Conservation (phyloP, 1,284 basidiomycete genomes). For the Cryptococcus floricola region DNA sequence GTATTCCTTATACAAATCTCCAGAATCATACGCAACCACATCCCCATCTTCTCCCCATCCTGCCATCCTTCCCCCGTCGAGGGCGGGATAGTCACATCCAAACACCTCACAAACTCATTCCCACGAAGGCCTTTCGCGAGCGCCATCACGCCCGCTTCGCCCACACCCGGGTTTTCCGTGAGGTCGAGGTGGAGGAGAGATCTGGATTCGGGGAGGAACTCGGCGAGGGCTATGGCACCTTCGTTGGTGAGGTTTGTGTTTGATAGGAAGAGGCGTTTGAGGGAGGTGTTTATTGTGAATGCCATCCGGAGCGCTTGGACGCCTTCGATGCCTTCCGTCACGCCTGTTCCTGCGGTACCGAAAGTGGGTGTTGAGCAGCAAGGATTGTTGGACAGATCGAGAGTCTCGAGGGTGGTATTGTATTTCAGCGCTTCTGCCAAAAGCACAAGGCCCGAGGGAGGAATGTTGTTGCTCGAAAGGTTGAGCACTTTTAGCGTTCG, state of each 20-base stretch:
- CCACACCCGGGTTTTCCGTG: conserved; percentile 68
- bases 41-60: conserved; percentile 1
- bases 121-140: conserved; percentile 75
- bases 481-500: conserved; percentile 91
- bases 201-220: conserved; percentile 87
- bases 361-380: conserved; percentile 73
- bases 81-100: conserved; percentile 88
- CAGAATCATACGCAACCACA: neutral
- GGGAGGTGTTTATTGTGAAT: conserved; percentile 85
- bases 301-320: conserved; percentile 81
- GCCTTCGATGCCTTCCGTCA: conserved; percentile 64
- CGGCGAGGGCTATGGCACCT: conserved; percentile 90
- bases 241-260: conserved; percentile 75
- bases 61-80: neutral
- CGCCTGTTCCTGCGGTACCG: neutral
- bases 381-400: conserved; percentile 89
- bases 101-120: conserved; percentile 81
- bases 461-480: conserved; percentile 88
- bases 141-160: conserved; percentile 88
- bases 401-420: conserved; percentile 86
- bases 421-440: conserved; percentile 94
- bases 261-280: conserved; percentile 88
- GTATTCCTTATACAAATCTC: neutral
- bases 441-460: conserved; percentile 70
- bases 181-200: conserved; percentile 85